Base-by-base conservation (phyloP, 495 filamentous ascomycete species). In the Chaetomium tenue region DNA sequence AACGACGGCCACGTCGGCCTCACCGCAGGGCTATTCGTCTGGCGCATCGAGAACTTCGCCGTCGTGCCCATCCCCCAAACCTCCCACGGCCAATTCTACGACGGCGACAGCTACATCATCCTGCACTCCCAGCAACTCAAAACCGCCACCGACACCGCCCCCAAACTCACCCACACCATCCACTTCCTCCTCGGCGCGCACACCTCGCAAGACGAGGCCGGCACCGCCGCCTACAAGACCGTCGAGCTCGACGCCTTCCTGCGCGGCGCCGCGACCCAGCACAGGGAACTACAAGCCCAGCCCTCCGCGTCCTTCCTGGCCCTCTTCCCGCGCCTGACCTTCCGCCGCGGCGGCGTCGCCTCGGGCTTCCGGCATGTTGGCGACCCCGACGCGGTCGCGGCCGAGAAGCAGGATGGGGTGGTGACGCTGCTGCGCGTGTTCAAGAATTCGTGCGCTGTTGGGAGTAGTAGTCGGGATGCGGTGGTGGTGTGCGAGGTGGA, bases 31-130 rank as follows among this genome's bases (percentile, higher is more conserved):
- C 55, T 58, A 37, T 58, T 58, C 55, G 39, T 58, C 55, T 58
- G 55, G 55, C 55, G 55, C 37, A 44, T 58, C 39, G 55, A 42
- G 37, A 12, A 42, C 39, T 58, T 58, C 55, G 13, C 55, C 37
- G 37, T 58, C 37, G 33, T 44, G 11, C 37, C 55, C 55, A 20
- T 58, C 20, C 55, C 55, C 20, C 8, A 39, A 12, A 0, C 37
- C 55, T 26, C 33, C 1, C 23, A 58, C 23, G 55, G 55, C 39
- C 8, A 15, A 5, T 58, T 58, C 39, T 58, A 25, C 39, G 15
- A n/a, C 20, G 55, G 55, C 55, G 55, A 58, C 23, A 58, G 55
- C 39, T 58, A 58, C 55, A 58, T 58, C 55, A 44, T 58, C 55
- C 39, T 58, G 7, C 20, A n/a, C 22, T 58, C 55, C 11, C 20